Evolutionary conservation across 108 stramenopile species (phyloP).

Genomic region (Cyclotella choctawhatcheeana): DNA sequence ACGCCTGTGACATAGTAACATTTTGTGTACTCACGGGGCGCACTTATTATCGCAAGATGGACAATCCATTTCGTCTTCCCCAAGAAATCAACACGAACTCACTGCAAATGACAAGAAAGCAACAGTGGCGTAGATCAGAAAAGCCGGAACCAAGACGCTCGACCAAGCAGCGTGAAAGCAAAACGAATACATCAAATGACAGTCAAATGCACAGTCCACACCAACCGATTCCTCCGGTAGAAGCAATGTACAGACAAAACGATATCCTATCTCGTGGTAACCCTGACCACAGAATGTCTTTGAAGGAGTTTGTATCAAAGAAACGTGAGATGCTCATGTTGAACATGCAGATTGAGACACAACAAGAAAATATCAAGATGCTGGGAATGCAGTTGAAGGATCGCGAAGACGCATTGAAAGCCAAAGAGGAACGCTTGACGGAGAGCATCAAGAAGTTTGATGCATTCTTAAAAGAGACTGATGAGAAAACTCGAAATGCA

Average conservation of each 20-base stretch:
- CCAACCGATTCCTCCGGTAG: not conserved
- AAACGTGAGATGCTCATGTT: slow-evolving; percentile 32
- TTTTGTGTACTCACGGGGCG: no score
- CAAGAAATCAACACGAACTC: slow-evolving; percentile 3
- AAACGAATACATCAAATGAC: not conserved
- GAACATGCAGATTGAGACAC: slow-evolving; percentile 18
- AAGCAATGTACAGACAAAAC: slow-evolving; percentile 1
- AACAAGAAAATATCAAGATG: slow-evolving; percentile 25
- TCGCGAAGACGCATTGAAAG: slow-evolving; percentile 13
- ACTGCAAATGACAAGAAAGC: not conserved
- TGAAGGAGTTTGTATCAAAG: slow-evolving; percentile 17
- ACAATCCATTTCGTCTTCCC: slow-evolving; percentile 3
- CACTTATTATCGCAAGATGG: no score
- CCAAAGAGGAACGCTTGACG: slow-evolving; percentile 6
- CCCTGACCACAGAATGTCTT: slow-evolving; percentile 8
- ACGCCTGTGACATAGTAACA: no score
- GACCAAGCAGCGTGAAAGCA: not conserved
- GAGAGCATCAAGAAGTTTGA: slow-evolving; percentile 19
- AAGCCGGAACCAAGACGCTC: not conserved
- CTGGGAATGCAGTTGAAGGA: slow-evolving; percentile 1
- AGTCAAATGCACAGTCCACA: not conserved
- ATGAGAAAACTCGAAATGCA: slow-evolving; percentile 13
- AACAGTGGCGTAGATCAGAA: not conserved
- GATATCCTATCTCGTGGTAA: slow-evolving; percentile 2
- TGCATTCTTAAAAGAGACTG: slow-evolving; percentile 13